Evolutionary conservation across 2,329 filamentous ascomycete genomes (phyloP), one percentile per base, ranked within the genome.

Genomic region (Pseudocercospora pini-densiflorae): DNA sequence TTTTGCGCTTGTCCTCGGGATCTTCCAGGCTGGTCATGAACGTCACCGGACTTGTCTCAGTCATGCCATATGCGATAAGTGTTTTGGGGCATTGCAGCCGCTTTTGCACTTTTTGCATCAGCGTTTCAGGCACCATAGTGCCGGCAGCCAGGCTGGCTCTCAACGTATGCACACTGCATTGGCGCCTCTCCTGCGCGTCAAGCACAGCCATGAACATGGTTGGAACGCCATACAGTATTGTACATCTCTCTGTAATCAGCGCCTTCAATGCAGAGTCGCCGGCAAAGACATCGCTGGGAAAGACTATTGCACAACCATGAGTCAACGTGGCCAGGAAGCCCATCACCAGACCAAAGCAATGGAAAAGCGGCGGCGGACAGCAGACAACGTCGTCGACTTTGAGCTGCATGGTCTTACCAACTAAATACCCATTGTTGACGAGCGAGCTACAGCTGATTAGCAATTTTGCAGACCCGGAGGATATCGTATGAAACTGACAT

Each of bases 361-460:
- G 92, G 82, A 95, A 95, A 1, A 95, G 84, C 0, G 92, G 92
- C 0, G 92, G 92, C 2, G 92, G 92, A 75, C 92, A 94, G 81
- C 92, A 94, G 12, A 96, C 84, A 10, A 89, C 82, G 74, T 94
- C 91, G 51, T 84, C 80, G 2, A 86, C 80, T 24, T 66, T 69
- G 64, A 73, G 72, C 47, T 73, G 69, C 71, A 71, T 71, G 60
- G 72, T 74, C 31, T 72, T 66, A 8, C 72, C 67, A 27, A 70
- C 72, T 43, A 69, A 71, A 60, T 74, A 72, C 70, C 72, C 71
- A 61, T 72, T 73, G 58, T 73, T 73, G 68, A 43, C 8, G 10
- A 43, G 40, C 10, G 40, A 43, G 40, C 40, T 43, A 43, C 3
- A 43, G 40, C 40, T 9, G 10, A 9, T 43, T 9, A 43, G 40